Evolutionary conservation across 75 land plant genomes (phyloP).

Genomic region (Sequoiadendron giganteum): DNA sequence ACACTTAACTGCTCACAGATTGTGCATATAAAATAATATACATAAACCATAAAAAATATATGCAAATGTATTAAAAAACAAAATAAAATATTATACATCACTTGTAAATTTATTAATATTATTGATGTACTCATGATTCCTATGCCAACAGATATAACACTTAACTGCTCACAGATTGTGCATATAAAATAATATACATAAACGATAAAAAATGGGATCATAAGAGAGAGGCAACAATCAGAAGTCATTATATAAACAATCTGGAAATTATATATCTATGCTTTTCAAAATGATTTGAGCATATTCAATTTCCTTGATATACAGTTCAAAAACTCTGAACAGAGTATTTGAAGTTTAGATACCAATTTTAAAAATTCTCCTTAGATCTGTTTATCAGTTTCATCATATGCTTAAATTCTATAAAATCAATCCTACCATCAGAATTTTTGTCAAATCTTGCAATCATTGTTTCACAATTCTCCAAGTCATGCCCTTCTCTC

Average conservation of each 20-base stretch:
- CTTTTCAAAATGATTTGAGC: neutral
- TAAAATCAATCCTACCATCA: slow-evolving; percentile 28
- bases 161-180: neutral
- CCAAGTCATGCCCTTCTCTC: slow-evolving; percentile 20
- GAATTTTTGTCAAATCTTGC: slow-evolving; percentile 25
- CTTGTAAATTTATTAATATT: too few relatives aligned
- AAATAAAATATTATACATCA: too few relatives aligned
- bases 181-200: neutral
- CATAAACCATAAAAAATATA: too few relatives aligned
- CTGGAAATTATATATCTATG: neutral
- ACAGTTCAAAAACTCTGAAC: neutral
- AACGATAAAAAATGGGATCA: neutral
- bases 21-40: neutral
- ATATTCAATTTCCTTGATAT: neutral
- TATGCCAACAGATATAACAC: neutral
- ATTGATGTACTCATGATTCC: neutral
- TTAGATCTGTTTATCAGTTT: neutral
- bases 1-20: neutral
- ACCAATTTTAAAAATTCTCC: neutral
- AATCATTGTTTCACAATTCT: slow-evolving; percentile 30
- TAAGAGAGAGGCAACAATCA: neutral
- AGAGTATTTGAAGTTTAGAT: neutral
- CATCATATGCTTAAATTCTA: slow-evolving; percentile 27
- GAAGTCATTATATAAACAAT: neutral
- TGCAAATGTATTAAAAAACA: too few relatives aligned